Base-by-base conservation (phyloP, 192 early-diverging fungal genomes). In the Phlyctochytrium planicorne region DNA sequence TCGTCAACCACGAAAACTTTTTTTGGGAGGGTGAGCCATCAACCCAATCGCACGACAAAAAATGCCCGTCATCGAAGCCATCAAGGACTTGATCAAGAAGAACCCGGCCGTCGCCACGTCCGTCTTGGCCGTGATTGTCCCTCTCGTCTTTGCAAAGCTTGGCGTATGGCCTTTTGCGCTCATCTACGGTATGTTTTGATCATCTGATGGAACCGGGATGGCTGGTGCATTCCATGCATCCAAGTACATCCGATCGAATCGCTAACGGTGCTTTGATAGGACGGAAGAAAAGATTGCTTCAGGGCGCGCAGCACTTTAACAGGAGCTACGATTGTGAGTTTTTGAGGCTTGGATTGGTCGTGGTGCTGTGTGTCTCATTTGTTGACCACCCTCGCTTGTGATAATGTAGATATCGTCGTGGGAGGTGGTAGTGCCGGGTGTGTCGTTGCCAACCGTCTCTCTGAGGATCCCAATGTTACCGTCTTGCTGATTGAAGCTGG, bases 401-500 rank as follows among this genome's bases (percentile, higher is more conserved):
- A n/a, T n/a, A 50, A 50, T 50, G 12, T 50, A 50, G 40, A 67
- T 36, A 66, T 79, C 53, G 73, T 79, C 50, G 67, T 77, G 55
- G 78, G 78, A 31, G 75, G 68, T 65, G 78, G 78, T 23, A 60
- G 59, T 29, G 66, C 72, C 32, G 78, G 78, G 53, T 70, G 65
- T 29, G 68, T 66, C 47, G 64, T 80, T 40, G 78, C 77, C 20
- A 37, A 65, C 25, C 74, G 77, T 29, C 75, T 79, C 20, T 63
- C 65, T 63, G 72, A 80, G 50, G 72, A 78, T 68, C 69, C 70
- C 32, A 61, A 68, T 56, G 73, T 79, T 31, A 62, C 60, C 34
- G 75, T 81, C 34, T 50, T 78, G 65, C 70, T 81, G 20, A 55
- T 81, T 27, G 80, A 81, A 32, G 70, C 80, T 29, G 78, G 80